Percentiles rank a stretch among this genome's conserved stretches.
Conservation (phyloP, 208 protist genomes). For the Novymonas esmeraldas region DNA sequence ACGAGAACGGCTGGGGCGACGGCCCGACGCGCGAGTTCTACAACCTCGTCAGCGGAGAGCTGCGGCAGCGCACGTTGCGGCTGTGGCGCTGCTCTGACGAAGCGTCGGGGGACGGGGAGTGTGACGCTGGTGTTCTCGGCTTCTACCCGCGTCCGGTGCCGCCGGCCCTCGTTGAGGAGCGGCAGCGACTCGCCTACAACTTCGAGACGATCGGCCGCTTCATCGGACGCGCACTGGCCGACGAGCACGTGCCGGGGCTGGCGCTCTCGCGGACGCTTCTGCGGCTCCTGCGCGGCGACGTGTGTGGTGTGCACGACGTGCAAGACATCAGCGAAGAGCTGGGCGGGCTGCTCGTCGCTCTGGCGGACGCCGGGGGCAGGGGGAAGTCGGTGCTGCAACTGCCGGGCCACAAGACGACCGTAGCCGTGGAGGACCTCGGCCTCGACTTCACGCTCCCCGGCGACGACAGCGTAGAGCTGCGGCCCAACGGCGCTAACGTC, state of each 20-base stretch:
- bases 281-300: conserved; percentile 77
- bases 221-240: conserved; percentile 75
- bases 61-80: conserved; percentile 57
- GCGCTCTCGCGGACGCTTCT: conserved; percentile 74
- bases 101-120: conserved; percentile 52
- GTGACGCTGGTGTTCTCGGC: conserved; percentile 40
- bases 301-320: conserved; percentile 72
- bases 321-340: conserved; percentile 56
- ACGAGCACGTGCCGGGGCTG: conserved; percentile 75
- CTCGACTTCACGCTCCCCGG: conserved; percentile 85
- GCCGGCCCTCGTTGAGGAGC: conserved; percentile 10
- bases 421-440: conserved; percentile 57
- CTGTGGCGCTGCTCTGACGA: conserved; percentile 67
- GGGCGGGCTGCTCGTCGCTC: conserved; percentile 46
- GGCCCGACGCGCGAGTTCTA: conserved; percentile 93
- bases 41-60: conserved; percentile 69
- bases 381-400: conserved; percentile 29
- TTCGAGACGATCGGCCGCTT: conserved; percentile 79
- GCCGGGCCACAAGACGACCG: conserved; percentile 28
- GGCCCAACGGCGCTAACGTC: conserved; percentile 31
- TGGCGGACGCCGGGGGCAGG: conserved; percentile 31
- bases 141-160: conserved; percentile 64
- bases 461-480: conserved; percentile 62
- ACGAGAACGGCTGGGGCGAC: conserved; percentile 86
- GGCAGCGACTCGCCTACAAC: conserved; percentile 17